phyloP scores from a whole-genome alignment of 1,284 basidiomycete genomes.

The Takashimella koratensis region DNA sequence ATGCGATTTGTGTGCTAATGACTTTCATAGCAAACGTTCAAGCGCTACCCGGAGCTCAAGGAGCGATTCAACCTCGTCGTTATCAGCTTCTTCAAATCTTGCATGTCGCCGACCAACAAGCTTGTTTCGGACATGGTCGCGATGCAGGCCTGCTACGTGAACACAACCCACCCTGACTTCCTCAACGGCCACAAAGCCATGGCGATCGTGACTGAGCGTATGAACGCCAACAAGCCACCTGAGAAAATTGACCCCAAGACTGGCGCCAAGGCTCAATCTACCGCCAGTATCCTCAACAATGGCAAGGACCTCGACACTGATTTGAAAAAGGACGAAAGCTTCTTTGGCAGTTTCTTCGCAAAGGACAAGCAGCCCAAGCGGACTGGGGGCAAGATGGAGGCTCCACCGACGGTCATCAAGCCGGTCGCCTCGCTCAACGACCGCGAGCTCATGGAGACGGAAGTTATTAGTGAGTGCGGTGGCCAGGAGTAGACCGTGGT shows the following conservation, averaged over 20 bases:
- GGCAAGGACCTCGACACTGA: conserved; percentile 91
- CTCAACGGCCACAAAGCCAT: conserved; percentile 96
- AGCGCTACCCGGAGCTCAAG: conserved; percentile 86
- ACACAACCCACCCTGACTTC: conserved; percentile 99
- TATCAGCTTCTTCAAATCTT: conserved; percentile 90
- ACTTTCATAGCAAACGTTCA: conserved; percentile 78
- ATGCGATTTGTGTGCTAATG: too few species aligned
- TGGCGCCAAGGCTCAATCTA: conserved; percentile 54
- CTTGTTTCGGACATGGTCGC: conserved; percentile 88
- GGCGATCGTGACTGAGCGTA: conserved; percentile 77
- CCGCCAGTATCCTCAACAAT: conserved; percentile 70
- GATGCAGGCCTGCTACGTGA: conserved; percentile 97
- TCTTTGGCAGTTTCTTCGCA: conserved; percentile 93
- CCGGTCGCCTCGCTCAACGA: conserved; percentile 86
- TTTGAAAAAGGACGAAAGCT: conserved; percentile 77
- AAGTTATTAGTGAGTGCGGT: conserved; percentile 86
- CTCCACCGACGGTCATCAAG: conserved; percentile 84
- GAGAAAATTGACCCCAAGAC: conserved; percentile 65
- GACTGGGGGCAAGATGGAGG: conserved; percentile 82
- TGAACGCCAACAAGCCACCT: conserved; percentile 72
- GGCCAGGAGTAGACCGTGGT: too few species aligned
- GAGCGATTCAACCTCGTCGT: conserved; percentile 94
- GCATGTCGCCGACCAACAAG: conserved; percentile 92
- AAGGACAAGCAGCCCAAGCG: conserved; percentile 61
- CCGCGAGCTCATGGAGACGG: conserved; percentile 96